These are phyloP conservation scores for Colletotrichum trifolii DNA, from an alignment of 2,329 filamentous ascomycete species.

Conservation along the genomic window DNA sequence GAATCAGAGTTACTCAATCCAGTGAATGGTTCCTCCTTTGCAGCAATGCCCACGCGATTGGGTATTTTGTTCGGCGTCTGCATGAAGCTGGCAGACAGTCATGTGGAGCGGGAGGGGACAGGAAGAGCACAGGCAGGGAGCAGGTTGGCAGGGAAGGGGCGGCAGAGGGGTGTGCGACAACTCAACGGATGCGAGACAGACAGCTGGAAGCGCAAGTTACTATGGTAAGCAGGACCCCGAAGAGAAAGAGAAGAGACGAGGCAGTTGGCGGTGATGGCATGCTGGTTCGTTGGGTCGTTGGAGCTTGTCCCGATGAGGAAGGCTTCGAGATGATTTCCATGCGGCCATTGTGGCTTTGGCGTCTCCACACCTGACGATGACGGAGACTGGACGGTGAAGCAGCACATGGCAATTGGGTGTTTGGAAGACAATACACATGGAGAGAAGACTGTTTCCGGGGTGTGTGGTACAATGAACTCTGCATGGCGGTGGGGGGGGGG, in stretches of 20 bases:
- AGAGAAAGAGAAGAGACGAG: background rate
- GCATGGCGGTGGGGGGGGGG: slow-evolving; percentile 26
- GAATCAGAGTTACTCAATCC: slow-evolving; percentile 12
- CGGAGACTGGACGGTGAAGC: background rate
- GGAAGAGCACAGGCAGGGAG: background rate
- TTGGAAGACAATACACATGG: background rate
- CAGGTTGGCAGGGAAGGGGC: background rate
- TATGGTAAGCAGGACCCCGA: background rate
- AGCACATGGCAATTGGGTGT: slow-evolving; percentile 11
- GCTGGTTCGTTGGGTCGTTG: background rate
- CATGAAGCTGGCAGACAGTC: slow-evolving; percentile 23
- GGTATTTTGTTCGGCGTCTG: slow-evolving; percentile 8
- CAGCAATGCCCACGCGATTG: slow-evolving; percentile 19
- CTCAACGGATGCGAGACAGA: no score
- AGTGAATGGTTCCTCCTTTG: slow-evolving; percentile 18
- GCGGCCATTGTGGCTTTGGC: slow-evolving; percentile 32
- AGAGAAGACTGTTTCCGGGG: background rate
- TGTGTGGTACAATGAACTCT: slow-evolving; percentile 9
- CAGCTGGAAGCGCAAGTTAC: no score
- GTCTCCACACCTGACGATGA: slow-evolving; percentile 26
- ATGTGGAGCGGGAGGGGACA: slow-evolving; percentile 24
- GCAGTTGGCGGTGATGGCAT: background rate
- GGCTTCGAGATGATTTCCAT: slow-evolving; percentile 34
- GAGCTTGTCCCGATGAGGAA: slow-evolving; percentile 25
- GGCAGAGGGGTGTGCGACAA: slow-evolving; percentile 2